Conservation (phyloP, 495 filamentous ascomycete genomes). For the Bathelium albidoporum region DNA sequence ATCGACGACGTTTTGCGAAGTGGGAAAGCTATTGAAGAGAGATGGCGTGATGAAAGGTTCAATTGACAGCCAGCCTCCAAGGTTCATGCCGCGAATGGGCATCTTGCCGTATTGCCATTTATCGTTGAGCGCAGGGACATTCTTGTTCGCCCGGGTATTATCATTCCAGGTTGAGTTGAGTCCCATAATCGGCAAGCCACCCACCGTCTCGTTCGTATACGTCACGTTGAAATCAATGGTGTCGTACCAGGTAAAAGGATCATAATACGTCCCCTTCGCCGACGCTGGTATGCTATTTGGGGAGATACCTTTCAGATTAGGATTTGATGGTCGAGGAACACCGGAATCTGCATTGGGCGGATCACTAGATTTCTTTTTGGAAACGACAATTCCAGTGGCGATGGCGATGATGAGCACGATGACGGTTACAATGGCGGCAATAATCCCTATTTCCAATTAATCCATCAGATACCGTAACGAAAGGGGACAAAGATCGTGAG, state of each 20-base stretch:
- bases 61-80: slow-evolving; percentile 89
- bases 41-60: slow-evolving; percentile 96
- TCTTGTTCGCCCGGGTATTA: slow-evolving; percentile 60
- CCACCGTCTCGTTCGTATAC: slow-evolving; percentile 76
- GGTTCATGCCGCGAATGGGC: slow-evolving; percentile 81
- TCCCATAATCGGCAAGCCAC: slow-evolving; percentile 82
- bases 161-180: slow-evolving; percentile 83
- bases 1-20: slow-evolving; percentile 59
- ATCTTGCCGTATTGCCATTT: slow-evolving; percentile 62
- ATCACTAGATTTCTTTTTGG: slow-evolving; percentile 46
- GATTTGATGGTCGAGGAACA: slow-evolving; percentile 38
- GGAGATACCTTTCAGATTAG: slow-evolving; percentile 48
- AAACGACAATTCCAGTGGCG: slow-evolving; percentile 59
- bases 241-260: slow-evolving; percentile 90
- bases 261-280: slow-evolving; percentile 65
- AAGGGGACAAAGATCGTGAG: neutral
- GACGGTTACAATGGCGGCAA: slow-evolving; percentile 46
- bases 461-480: slow-evolving; percentile 30
- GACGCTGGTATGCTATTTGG: slow-evolving; percentile 52
- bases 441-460: slow-evolving; percentile 39
- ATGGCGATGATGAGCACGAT: slow-evolving; percentile 63
- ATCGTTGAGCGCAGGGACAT: slow-evolving; percentile 68
- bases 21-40: slow-evolving; percentile 61
- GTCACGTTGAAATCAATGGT: slow-evolving; percentile 90
- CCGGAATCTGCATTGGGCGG: slow-evolving; percentile 19